These are phyloP conservation scores for Chrysanthemum seticuspe DNA, from an alignment of 129 eudicot species.

Conservation along the genomic window DNA sequence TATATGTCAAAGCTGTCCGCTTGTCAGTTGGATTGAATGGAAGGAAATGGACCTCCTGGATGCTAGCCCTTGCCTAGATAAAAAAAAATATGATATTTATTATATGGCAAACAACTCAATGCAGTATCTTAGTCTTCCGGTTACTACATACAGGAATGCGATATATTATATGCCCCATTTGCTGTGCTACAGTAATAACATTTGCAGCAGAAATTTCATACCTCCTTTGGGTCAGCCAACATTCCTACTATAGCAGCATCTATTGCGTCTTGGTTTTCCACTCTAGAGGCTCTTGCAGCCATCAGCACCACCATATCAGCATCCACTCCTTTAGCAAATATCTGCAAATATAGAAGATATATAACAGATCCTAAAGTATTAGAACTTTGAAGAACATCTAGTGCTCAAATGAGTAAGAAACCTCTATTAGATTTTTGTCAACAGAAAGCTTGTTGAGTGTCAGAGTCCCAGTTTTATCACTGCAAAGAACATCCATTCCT, in stretches of 20 bases:
- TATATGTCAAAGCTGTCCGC: conserved; percentile 75
- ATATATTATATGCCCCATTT: not conserved
- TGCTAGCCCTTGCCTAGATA: conserved; percentile 67
- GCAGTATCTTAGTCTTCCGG: no score
- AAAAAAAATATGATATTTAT: conserved; percentile 9
- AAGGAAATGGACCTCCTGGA: conserved; percentile 78
- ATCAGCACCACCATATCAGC: conserved; percentile 64
- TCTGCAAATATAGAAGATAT: conserved; percentile 35
- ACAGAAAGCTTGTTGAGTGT: conserved; percentile 70
- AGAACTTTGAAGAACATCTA: not conserved
- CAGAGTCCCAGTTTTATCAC: conserved; percentile 86
- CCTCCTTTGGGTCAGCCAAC: conserved; percentile 83
- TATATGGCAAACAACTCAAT: not conserved
- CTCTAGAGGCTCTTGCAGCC: conserved; percentile 88
- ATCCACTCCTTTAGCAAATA: conserved; percentile 67
- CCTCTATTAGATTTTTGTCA: conserved; percentile 79
- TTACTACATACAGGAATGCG: no score
- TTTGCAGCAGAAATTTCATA: conserved; percentile 6
- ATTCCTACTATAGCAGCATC: conserved; percentile 77
- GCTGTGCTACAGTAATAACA: not conserved
- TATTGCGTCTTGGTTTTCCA: conserved; percentile 89
- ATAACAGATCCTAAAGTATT: conserved; percentile 2
- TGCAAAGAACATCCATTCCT: conserved; percentile 92
- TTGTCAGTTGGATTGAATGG: conserved; percentile 86
- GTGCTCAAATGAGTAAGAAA: conserved; percentile 25